Percentiles rank a stretch among this genome's conserved stretches.
These are phyloP conservation scores for Harringtonia lauricola DNA, from an alignment of 2,329 filamentous ascomycete species.

Conservation along the genomic window DNA sequence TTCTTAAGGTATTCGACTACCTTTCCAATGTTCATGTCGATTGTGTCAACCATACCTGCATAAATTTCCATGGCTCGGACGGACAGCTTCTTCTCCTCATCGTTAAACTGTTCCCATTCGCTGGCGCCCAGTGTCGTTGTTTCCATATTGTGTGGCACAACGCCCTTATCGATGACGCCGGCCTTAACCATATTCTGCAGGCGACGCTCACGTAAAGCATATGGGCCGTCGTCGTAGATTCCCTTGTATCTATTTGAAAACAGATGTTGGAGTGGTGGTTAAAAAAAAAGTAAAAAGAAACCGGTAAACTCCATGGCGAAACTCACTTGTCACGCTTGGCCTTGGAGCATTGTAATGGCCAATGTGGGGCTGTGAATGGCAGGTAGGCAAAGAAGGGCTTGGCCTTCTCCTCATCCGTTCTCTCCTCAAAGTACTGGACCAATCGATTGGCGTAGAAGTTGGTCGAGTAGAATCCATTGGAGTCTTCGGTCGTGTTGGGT, in stretches of 20 bases:
- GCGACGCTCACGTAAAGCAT: slow-evolving; percentile 39
- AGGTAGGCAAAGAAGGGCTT: slow-evolving; percentile 48
- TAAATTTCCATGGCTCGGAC: slow-evolving; percentile 49
- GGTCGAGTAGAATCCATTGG: slow-evolving; percentile 37
- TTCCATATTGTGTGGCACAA: slow-evolving; percentile 14
- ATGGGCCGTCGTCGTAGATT: slow-evolving; percentile 49
- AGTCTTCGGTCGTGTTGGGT: slow-evolving; percentile 33
- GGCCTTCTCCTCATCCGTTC: slow-evolving; percentile 23
- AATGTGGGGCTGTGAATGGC: slow-evolving; percentile 52
- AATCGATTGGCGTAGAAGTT: slow-evolving; percentile 41
- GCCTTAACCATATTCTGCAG: slow-evolving; percentile 24
- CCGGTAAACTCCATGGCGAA: no score
- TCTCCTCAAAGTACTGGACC: slow-evolving; percentile 37
- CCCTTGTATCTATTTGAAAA: slow-evolving; percentile 28
- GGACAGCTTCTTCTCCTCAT: slow-evolving; percentile 17
- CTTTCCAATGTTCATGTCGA: slow-evolving; percentile 48
- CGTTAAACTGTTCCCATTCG: no score
- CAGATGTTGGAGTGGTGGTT: no score
- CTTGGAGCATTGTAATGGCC: slow-evolving; percentile 48
- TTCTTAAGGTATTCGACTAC: slow-evolving; percentile 43
- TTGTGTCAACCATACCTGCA: slow-evolving; percentile 52
- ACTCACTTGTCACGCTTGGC: slow-evolving; percentile 40
- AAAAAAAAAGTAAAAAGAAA: no score
- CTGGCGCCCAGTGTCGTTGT: slow-evolving; percentile 9
- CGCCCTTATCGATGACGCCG: slow-evolving; percentile 14